Conservation (phyloP, 306 rosid species). For the barrel medic (Medicago truncatula) region DNA sequence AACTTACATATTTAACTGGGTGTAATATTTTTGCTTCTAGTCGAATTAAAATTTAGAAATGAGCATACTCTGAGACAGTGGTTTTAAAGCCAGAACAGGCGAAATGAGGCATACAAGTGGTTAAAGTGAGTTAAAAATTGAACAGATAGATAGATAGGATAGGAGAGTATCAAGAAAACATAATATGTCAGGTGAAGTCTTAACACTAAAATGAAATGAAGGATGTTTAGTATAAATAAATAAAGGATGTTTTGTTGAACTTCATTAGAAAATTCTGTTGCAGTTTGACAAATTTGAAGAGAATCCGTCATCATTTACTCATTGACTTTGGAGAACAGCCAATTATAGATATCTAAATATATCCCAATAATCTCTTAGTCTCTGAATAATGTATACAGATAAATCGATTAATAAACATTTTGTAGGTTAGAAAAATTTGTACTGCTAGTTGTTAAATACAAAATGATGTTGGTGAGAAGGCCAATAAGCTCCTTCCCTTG, state of each 20-base stretch:
- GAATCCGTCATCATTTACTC: not conserved
- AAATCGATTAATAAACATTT: slow-evolving; percentile 26
- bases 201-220: not conserved
- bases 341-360: slow-evolving; percentile 10
- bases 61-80: not conserved
- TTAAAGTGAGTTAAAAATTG: not conserved
- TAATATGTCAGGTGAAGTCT: slow-evolving; percentile 3
- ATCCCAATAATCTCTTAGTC: slow-evolving; percentile 23
- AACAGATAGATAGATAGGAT: not conserved
- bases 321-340: not conserved
- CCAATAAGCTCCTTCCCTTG: slow-evolving; percentile 74
- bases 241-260: not conserved
- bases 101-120: not conserved
- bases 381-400: slow-evolving; percentile 35
- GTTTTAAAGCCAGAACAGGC: not conserved
- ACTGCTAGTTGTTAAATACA: slow-evolving; percentile 52
- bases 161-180: not conserved
- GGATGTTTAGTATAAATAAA: not conserved
- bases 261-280: not conserved
- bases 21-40: not conserved
- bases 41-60: not conserved
- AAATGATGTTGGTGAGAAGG: slow-evolving; percentile 73
- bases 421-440: not conserved
- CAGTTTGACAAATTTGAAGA: slow-evolving; percentile 13
- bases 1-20: not conserved